Evolutionary conservation across 2,329 filamentous ascomycete species (phyloP), one percentile per base, ranked within the genome.

Genomic region (Diaporthe nobilis): DNA sequence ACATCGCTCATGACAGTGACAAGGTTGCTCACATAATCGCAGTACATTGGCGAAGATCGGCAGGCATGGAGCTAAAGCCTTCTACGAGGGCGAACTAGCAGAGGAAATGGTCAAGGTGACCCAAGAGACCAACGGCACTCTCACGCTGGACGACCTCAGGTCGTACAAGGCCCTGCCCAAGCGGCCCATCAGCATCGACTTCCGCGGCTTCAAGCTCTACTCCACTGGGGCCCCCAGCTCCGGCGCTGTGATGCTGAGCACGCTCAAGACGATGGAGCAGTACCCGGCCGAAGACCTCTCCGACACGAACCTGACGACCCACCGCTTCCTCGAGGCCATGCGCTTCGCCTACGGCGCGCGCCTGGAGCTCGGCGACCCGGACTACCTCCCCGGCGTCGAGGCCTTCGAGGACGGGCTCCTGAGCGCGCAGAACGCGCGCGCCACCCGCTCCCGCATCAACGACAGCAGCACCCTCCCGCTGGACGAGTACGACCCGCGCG

Each of bases 271-370:
- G 44, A 89, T 98, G 83, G 93, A 96, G 83, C 93, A 94, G 25
- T 98, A 94, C 83, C 85, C 88, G 4, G 83, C 86, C 51, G 86
- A 92, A 37, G 92, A 91, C 76, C 82, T 87, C 10, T 76, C 83
- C 15, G 85, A 90, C 58, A 83, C 84, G 28, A 92, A 95, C 79
- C 85, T 97, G 0, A 95, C 92, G 51, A 93, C 93, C 0, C 97
- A 98, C 84, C 91, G 94, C 20, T 89, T 98, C 78, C 92, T 95
- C 81, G 97, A 98, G 87, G 94, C 95, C 17, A 95, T 98, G 86
- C 91, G 95, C 31, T 98, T 98, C 82, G 95, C 91, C 3, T 98
- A 98, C 82, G 95, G 93, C 5, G 87, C 93, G 79, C 92, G 95
- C 75, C 89, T 92, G n/a, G 88, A 92, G 39, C 89, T 98, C 0